Conservation (phyloP, 306 rosid genomes). For the Corylus americana region DNA sequence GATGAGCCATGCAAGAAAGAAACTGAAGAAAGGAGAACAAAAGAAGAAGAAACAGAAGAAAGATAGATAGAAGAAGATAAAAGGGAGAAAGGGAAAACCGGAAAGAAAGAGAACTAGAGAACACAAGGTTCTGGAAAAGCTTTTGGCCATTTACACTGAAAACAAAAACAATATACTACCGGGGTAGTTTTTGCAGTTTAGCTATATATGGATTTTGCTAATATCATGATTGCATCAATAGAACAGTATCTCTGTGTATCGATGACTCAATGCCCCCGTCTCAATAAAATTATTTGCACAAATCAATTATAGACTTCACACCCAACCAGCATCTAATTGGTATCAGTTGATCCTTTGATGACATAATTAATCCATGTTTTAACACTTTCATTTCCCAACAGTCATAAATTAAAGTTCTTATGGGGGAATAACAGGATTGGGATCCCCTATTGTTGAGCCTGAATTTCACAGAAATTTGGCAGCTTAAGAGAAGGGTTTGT, state of each 20-base stretch:
- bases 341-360: slow-evolving; percentile 3
- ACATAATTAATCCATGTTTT: neutral
- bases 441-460: too few relatives aligned
- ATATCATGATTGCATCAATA: neutral
- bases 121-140: too few relatives aligned
- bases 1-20: too few relatives aligned
- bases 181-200: neutral
- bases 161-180: neutral
- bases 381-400: neutral
- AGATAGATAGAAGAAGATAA: too few relatives aligned
- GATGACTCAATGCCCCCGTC: neutral
- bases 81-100: too few relatives aligned
- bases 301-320: slow-evolving; percentile 13
- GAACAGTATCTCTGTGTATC: neutral
- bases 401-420: neutral
- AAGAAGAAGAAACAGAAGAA: too few relatives aligned
- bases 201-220: neutral
- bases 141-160: too few relatives aligned
- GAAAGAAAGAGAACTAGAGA: too few relatives aligned
- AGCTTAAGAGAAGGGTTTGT: too few relatives aligned
- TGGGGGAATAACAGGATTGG: neutral
- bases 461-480: too few relatives aligned
- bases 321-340: slow-evolving; percentile 13
- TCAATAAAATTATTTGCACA: neutral
- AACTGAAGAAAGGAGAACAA: too few relatives aligned